Evolutionary conservation across 768 basidiomycete species (phyloP).

Genomic region (Roridomyces roridus): DNA sequence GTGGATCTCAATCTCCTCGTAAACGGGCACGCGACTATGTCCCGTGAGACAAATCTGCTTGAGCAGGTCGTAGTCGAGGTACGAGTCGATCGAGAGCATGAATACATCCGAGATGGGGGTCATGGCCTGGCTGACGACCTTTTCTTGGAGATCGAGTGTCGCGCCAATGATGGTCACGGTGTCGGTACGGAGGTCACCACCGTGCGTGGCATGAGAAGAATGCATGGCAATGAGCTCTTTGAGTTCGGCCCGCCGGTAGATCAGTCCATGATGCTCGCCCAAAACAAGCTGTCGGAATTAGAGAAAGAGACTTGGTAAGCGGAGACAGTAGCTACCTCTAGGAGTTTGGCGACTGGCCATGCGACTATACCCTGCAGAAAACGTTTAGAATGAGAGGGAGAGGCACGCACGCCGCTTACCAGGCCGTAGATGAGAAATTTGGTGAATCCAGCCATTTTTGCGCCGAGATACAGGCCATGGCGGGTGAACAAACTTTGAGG

Average conservation of each 20-base stretch:
- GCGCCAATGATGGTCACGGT: slow-evolving; percentile 92
- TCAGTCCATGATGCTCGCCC: slow-evolving; percentile 88
- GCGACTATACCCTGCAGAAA: slow-evolving; percentile 67
- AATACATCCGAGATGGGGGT: slow-evolving; percentile 81
- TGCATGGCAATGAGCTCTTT: slow-evolving; percentile 94
- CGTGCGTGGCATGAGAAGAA: slow-evolving; percentile 69
- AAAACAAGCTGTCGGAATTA: too few species aligned
- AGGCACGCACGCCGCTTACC: slow-evolving; percentile 39
- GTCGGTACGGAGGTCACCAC: slow-evolving; percentile 86
- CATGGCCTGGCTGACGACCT: slow-evolving; percentile 80
- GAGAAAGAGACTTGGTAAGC: too few species aligned
- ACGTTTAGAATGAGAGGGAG: slow-evolving; percentile 1
- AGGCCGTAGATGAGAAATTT: slow-evolving; percentile 70
- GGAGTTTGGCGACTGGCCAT: slow-evolving; percentile 86
- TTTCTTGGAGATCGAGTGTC: slow-evolving; percentile 88
- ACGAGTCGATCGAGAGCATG: slow-evolving; percentile 87
- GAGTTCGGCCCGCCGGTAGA: slow-evolving; percentile 77
- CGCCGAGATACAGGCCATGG: slow-evolving; percentile 87
- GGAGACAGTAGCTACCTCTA: too few species aligned
- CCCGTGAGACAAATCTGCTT: slow-evolving; percentile 79
- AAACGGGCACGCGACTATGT: slow-evolving; percentile 85
- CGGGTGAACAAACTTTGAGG: slow-evolving; percentile 93
- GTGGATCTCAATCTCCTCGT: slow-evolving; percentile 72
- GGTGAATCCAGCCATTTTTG: slow-evolving; percentile 81
- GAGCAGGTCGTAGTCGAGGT: slow-evolving; percentile 81